A percentile compares a stretch with the other conserved stretches of the same genome.
Evolutionary conservation across 2,329 filamentous ascomycete species (phyloP).

Genomic region (Pseudogymnoascus sp.): DNA sequence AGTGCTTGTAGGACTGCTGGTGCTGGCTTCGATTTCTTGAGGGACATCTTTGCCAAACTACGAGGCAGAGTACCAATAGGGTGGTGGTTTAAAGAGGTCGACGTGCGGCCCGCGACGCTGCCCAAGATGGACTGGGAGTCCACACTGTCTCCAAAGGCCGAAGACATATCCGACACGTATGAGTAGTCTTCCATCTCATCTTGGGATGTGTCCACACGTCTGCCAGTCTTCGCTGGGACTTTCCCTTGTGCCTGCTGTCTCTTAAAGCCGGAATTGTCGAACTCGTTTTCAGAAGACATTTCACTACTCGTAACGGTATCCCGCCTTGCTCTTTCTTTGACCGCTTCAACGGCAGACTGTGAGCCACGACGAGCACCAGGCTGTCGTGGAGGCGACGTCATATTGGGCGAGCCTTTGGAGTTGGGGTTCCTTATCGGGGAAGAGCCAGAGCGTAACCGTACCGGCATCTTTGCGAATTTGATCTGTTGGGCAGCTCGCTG

Average conservation of each 20-base stretch:
- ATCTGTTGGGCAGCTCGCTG: constrained; percentile 76
- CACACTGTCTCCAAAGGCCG: constrained; percentile 57
- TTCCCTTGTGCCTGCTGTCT: constrained; percentile 54
- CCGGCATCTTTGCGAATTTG: constrained; percentile 92
- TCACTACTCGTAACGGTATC: constrained; percentile 79
- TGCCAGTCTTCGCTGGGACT: constrained; percentile 47
- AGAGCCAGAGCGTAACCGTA: constrained; percentile 76
- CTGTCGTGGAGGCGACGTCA: constrained; percentile 62
- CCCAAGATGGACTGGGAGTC: constrained; percentile 67
- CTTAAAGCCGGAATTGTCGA: constrained; percentile 59
- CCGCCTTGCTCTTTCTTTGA: constrained; percentile 60
- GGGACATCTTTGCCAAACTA: constrained; percentile 54
- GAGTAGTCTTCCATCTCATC: constrained; percentile 52
- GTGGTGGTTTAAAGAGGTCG: constrained; percentile 46
- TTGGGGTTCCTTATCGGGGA: constrained; percentile 70
- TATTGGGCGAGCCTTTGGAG: constrained; percentile 51
- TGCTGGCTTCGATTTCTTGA: constrained; percentile 53
- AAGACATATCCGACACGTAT: constrained; percentile 55
- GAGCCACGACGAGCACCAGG: constrained; percentile 54
- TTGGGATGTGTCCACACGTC: constrained; percentile 46
- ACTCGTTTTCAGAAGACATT: constrained; percentile 74
- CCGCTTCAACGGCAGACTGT: constrained; percentile 60
- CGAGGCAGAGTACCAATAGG: constrained; percentile 53
- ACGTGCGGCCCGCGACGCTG: constrained; percentile 50
- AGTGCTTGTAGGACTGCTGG: constrained; percentile 54